A percentile compares a stretch with the other conserved stretches of the same genome.
phyloP scores from a whole-genome alignment of 1,139 yeast genomes.

The Suhomyces kunorum region DNA sequence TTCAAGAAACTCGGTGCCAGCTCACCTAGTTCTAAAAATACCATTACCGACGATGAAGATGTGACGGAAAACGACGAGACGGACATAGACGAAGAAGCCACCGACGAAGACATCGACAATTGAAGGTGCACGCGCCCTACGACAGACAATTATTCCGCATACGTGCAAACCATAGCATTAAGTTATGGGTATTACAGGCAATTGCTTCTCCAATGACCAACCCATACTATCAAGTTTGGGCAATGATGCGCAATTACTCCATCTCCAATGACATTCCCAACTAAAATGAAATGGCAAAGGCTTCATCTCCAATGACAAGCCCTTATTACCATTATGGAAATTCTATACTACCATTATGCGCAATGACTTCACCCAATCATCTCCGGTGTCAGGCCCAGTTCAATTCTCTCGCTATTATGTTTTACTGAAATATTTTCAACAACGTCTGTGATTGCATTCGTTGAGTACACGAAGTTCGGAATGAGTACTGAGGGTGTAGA shows the following conservation, averaged over 20 bases:
- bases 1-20: slow-evolving; percentile 1
- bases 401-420: slow-evolving; percentile 6
- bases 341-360: no score
- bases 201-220: no score
- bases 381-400: slow-evolving; percentile 2
- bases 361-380: background rate
- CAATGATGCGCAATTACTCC: no score
- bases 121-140: background rate
- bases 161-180: no score
- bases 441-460: slow-evolving; percentile 2
- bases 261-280: no score
- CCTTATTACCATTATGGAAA: no score
- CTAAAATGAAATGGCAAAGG: no score
- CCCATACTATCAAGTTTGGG: no score
- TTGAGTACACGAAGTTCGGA: slow-evolving; percentile 2
- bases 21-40: slow-evolving; percentile 8
- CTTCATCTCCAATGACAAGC: no score
- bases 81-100: slow-evolving; percentile 24
- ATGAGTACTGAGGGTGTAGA: background rate
- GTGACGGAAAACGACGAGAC: slow-evolving; percentile 35
- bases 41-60: slow-evolving; percentile 20
- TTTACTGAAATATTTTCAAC: slow-evolving; percentile 5
- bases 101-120: slow-evolving; percentile 15
- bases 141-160: no score
- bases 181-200: no score